phyloP scores from a whole-genome alignment of 345 rosid genomes.

The Linum trigynum region DNA sequence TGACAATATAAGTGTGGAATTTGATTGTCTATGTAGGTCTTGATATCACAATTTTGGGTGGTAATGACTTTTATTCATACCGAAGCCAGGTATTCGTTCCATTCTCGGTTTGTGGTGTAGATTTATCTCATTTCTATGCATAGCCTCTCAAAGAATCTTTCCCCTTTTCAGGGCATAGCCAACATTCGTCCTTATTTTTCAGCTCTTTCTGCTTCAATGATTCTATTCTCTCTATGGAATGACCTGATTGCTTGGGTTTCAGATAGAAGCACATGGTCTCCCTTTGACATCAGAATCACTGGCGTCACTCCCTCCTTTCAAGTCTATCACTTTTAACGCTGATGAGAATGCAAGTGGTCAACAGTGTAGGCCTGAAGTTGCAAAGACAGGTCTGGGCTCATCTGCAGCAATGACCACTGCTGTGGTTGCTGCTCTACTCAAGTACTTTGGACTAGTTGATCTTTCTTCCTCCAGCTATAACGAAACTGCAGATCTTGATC shows the following conservation, averaged over 20 bases:
- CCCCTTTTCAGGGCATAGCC: too few relatives aligned
- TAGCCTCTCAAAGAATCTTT: too few relatives aligned
- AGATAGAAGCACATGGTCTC: slow-evolving; percentile 86
- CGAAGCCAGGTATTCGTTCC: slow-evolving; percentile 54
- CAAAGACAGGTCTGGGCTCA: slow-evolving; percentile 97
- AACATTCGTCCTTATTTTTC: background rate
- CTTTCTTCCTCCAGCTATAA: slow-evolving; percentile 42
- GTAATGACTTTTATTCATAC: slow-evolving; percentile 93
- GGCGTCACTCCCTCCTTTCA: slow-evolving; percentile 70
- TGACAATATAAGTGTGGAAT: slow-evolving; percentile 20
- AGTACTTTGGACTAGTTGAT: slow-evolving; percentile 74
- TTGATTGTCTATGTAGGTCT: slow-evolving; percentile 52
- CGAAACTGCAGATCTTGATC: slow-evolving; percentile 42
- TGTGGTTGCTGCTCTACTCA: slow-evolving; percentile 80
- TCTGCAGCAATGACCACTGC: slow-evolving; percentile 99
- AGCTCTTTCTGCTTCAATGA: slow-evolving; percentile 7
- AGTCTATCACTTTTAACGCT: slow-evolving; percentile 73
- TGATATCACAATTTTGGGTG: slow-evolving; percentile 77
- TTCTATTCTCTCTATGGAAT: slow-evolving; percentile 8
- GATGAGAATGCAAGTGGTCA: slow-evolving; percentile 48
- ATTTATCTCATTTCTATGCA: background rate
- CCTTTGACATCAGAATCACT: slow-evolving; percentile 73
- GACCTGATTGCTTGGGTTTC: slow-evolving; percentile 3
- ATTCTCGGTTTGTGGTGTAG: background rate
- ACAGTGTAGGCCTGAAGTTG: slow-evolving; percentile 85